Base-by-base conservation (phyloP, 2,329 filamentous ascomycete genomes). In the Sporothrix humicola region DNA sequence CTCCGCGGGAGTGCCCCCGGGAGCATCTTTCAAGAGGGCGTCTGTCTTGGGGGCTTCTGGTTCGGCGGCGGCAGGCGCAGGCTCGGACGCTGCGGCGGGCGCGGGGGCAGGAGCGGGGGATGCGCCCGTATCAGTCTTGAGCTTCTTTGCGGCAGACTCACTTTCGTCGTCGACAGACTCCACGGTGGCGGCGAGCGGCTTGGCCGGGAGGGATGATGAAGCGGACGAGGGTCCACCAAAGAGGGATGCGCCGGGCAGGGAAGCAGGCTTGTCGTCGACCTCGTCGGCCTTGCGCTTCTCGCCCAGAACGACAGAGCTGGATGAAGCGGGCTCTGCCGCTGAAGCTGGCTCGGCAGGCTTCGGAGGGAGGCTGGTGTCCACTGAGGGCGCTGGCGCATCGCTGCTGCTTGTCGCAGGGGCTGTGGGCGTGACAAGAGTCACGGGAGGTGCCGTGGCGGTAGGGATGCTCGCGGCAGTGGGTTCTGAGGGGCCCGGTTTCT, bases 281-380 rank as follows among this genome's bases (percentile, higher is more conserved):
- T 73, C 73, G 2, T 77, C 75, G 1, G 75, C 77, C 74, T 79
- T 77, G 76, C 78, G 78, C 74, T 79, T 79, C 37, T 77, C 75
- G 66, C 76, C 76, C 17, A 61, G 68, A 1, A 73, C 44, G 1
- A 66, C 23, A 1, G 42, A 56, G n/a, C 20, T 17, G 5, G 63
- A 8, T 13, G 63, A 17, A 3, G 20, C 9, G 17, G 65, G 3
- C 15, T 6, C 42, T 15, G 13, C 52, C 17, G 48, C 50, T 5
- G 17, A 13, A 5, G 31, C n/a, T 17, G 71, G 48, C 26, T 52
- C 56, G 7, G 42, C 8, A 20, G 71, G 50, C 71, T 52, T 69
- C 1, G 46, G 12, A 4, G 66, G 48, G 0, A 69, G 66, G 7
- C 66, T 17, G 9, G 66, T 4, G 0, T 48, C 10, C 46, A 68